Conservation (phyloP, 2,329 filamentous ascomycete species). For the Aspergillus puulaauensis region DNA sequence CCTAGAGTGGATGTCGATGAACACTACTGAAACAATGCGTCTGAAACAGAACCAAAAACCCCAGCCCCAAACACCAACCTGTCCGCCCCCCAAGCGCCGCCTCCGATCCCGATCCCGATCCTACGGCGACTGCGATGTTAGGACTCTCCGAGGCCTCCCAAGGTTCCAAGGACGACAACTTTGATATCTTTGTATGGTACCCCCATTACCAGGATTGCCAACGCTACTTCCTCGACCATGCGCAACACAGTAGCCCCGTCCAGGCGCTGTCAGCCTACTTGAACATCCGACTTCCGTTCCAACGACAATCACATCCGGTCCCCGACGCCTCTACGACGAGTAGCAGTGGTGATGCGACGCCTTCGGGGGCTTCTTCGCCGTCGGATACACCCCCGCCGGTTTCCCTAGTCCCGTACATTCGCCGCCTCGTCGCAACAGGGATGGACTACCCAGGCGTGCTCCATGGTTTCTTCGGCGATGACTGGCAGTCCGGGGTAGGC, state of each 20-base stretch:
- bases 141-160: constrained; percentile 37
- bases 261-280: constrained; percentile 87
- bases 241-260: constrained; percentile 77
- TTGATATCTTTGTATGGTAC: constrained; percentile 83
- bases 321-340: constrained; percentile 37
- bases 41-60: constrained; percentile 16
- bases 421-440: constrained; percentile 84
- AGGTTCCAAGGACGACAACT: constrained; percentile 46
- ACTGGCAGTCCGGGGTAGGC: constrained; percentile 79
- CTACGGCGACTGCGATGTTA: constrained; percentile 38
- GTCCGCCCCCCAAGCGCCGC: constrained; percentile 24
- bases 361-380: constrained; percentile 36
- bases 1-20: not conserved
- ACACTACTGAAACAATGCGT: constrained; percentile 2
- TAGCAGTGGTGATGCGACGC: constrained; percentile 42
- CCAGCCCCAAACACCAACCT: constrained; percentile 14
- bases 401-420: constrained; percentile 83
- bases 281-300: constrained; percentile 88
- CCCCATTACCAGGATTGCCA: constrained; percentile 87
- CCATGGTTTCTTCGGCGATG: constrained; percentile 94
- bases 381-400: constrained; percentile 47
- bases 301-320: constrained; percentile 58
- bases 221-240: constrained; percentile 86
- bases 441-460: constrained; percentile 86
- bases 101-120: constrained; percentile 36